phyloP scores from a whole-genome alignment of 208 protist genomes.

The Crithidia brevicula region DNA sequence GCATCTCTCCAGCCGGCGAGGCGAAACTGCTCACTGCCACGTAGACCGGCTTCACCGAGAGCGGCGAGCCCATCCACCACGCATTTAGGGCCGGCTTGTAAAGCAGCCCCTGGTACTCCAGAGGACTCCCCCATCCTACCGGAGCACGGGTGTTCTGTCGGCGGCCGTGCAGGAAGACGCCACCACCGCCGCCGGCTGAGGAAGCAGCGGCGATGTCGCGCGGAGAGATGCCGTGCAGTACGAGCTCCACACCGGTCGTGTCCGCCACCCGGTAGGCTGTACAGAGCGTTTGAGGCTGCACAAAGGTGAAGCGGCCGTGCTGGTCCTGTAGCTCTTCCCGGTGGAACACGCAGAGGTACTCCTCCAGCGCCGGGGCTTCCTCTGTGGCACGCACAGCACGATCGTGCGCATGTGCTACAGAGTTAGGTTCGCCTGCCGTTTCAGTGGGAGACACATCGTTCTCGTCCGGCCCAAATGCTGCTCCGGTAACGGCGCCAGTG shows the following conservation, averaged over 20 bases:
- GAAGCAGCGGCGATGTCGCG: conserved; percentile 50
- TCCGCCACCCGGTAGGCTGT: conserved; percentile 60
- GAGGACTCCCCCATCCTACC: background rate
- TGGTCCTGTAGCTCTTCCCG: conserved; percentile 68
- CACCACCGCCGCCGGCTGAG: conserved; percentile 32
- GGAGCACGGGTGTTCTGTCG: conserved; percentile 21
- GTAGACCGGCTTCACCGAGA: conserved; percentile 68
- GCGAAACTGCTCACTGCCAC: conserved; percentile 16
- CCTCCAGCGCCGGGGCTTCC: conserved; percentile 8
- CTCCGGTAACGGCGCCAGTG: background rate
- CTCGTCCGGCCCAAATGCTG: background rate
- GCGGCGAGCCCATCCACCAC: conserved; percentile 83
- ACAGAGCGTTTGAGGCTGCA: conserved; percentile 59
- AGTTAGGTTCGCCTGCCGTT: no score
- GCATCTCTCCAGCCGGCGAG: background rate
- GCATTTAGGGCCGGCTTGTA: conserved; percentile 60
- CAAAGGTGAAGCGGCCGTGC: conserved; percentile 55
- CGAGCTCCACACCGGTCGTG: conserved; percentile 54
- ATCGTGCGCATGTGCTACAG: no score
- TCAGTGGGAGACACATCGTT: background rate
- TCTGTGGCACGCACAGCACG: no score
- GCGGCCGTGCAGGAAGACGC: conserved; percentile 70
- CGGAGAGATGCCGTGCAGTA: conserved; percentile 56
- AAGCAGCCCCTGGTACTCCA: conserved; percentile 38
- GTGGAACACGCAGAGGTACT: conserved; percentile 85